phyloP scores from a whole-genome alignment of 164 flowering plant genomes.

The Annona squamosa region DNA sequence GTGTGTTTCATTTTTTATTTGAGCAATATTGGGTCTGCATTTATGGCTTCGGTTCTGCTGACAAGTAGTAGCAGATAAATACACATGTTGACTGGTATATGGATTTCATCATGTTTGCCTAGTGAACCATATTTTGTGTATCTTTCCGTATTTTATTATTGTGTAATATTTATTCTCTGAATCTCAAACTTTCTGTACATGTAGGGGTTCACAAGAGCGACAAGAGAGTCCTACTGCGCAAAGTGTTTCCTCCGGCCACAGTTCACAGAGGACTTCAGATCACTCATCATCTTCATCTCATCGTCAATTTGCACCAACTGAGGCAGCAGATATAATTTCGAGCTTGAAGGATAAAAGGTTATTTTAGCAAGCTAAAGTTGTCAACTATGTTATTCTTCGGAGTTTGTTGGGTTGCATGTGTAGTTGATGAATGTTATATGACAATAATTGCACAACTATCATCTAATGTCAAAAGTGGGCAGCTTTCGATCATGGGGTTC shows the following conservation, averaged over 20 bases:
- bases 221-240: not conserved
- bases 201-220: not conserved
- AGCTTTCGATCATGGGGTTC: too few species aligned
- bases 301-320: not conserved
- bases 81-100: not conserved
- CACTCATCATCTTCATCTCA: not conserved
- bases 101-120: not conserved
- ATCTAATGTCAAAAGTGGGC: too few species aligned
- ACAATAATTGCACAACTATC: too few species aligned
- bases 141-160: too few species aligned
- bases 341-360: not conserved
- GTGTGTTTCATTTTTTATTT: not conserved
- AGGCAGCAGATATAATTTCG: not conserved
- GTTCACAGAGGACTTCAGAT: not conserved
- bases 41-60: not conserved
- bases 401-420: too few species aligned
- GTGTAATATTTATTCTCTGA: not conserved
- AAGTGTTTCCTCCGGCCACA: not conserved
- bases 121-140: not conserved
- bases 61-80: not conserved
- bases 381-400: not conserved
- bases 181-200: not conserved
- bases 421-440: too few species aligned
- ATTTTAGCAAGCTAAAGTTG: not conserved
- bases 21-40: not conserved